Evolutionary conservation across 257 asterid genomes (phyloP), one percentile per base, ranked within the genome.

Genomic region (Perilla frutescens): DNA sequence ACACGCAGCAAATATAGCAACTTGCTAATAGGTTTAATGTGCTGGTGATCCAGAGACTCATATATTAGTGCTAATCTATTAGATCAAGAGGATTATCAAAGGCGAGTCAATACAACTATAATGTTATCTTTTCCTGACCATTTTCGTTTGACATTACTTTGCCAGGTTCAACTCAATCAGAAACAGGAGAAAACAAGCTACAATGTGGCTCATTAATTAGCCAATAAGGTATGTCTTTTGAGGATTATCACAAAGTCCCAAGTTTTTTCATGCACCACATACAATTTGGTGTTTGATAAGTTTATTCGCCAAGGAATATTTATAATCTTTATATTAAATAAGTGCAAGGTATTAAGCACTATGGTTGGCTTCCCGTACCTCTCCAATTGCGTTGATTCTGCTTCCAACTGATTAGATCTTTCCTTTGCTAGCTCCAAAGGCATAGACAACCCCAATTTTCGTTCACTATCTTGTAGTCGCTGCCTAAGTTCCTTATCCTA

Each of bases 381-480:
- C 81, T 95, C 96, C 79, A 95, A 82, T 59, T 49, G 68, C 13
- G 97, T 85, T 62, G 89, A 88, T 76, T 95, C 96, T 69, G 99
- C 85, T 83, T 91, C 96, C 76, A 92, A 77, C 72, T 86, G 97
- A 51, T 56, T 72, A 49, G 86, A 76, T 86, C 99, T 86, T 70
- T 90, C 96, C 71, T 85, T 88, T 57, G 93, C 99, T 67, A 79
- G 85, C 51, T 86, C 88, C 62, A 89, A 68, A 56, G 99, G 99
- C 97, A 95, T 92, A 5, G 97, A 89, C 70, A 83, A 70, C 67
- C 99, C 99, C 71, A 95, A 78, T 81, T 87, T 90, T 77, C 41
- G 82, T 75, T 95, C 99, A 64, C 99, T 95, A 74, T 87, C 98
- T 77, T 92, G 96, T 75, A 95, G 90, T 72, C 96, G 83, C 78